Evolutionary conservation across 2,329 filamentous ascomycete species (phyloP).

Genomic region (Huntiella savannae): DNA sequence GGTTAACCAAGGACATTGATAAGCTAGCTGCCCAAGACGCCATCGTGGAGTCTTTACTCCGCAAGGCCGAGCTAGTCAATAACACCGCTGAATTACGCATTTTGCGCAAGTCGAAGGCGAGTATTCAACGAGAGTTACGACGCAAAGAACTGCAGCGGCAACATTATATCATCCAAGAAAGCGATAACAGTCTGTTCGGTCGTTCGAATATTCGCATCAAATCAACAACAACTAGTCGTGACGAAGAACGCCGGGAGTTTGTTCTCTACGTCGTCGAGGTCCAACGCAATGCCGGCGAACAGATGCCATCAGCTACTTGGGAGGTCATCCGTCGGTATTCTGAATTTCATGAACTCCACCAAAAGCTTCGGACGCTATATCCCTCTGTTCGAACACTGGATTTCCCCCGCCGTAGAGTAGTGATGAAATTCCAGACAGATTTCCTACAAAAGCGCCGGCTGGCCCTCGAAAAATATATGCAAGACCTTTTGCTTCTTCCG

Average conservation of each 20-base stretch:
- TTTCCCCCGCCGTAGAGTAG: constrained; percentile 76
- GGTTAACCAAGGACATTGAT: constrained; percentile 77
- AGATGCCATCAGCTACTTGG: constrained; percentile 95
- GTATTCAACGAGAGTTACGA: constrained; percentile 76
- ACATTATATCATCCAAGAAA: constrained; percentile 94
- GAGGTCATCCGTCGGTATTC: constrained; percentile 82
- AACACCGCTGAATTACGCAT: constrained; percentile 88
- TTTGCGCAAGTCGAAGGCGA: constrained; percentile 80
- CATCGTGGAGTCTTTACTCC: constrained; percentile 75
- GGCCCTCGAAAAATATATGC: constrained; percentile 70
- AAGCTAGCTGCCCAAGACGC: constrained; percentile 72
- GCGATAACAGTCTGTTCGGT: constrained; percentile 90
- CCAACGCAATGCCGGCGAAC: constrained; percentile 71
- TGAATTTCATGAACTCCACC: constrained; percentile 91
- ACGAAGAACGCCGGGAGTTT: constrained; percentile 84
- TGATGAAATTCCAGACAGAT: constrained; percentile 92
- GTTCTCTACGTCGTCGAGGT: constrained; percentile 90
- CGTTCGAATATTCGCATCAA: constrained; percentile 80
- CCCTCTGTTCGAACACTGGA: constrained; percentile 76
- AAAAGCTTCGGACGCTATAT: constrained; percentile 67
- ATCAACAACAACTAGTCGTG: constrained; percentile 76
- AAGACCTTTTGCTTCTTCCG: constrained; percentile 63
- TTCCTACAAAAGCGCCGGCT: constrained; percentile 77
- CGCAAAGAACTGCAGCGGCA: constrained; percentile 90
- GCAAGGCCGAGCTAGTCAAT: constrained; percentile 92